A percentile compares a stretch with the other conserved stretches of the same genome.
Conservation (phyloP, 225 moss, liverwort and hornwort genomes). For the Pseudoscleropodium purum region DNA sequence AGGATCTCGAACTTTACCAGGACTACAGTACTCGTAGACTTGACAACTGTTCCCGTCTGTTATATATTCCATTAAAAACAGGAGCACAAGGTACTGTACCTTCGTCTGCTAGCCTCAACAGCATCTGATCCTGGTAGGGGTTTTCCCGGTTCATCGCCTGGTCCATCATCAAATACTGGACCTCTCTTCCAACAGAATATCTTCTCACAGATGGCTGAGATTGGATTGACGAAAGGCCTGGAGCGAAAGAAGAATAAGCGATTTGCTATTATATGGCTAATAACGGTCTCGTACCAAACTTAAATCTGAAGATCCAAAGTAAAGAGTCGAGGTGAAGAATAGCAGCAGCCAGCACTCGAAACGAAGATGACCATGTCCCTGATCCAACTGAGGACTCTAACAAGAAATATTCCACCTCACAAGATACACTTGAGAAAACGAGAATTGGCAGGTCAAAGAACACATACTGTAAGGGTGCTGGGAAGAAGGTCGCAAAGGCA, state of each 20-base stretch:
- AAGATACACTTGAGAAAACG: neutral
- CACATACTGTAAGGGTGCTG: slow-evolving; percentile 48
- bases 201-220: slow-evolving; percentile 38
- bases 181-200: slow-evolving; percentile 33
- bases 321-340: neutral
- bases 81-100: slow-evolving; percentile 3
- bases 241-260: neutral
- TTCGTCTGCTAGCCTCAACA: slow-evolving; percentile 52
- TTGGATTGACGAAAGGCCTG: slow-evolving; percentile 35
- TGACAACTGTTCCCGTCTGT: neutral
- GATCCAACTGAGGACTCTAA: neutral
- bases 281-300: neutral
- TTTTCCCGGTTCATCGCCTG: slow-evolving; percentile 30
- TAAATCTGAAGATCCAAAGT: neutral
- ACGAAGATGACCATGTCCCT: neutral
- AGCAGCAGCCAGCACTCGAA: neutral
- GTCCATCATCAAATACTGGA: slow-evolving; percentile 16
- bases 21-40: neutral
- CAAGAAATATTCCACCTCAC: neutral
- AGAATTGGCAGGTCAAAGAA: neutral
- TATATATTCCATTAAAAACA: neutral
- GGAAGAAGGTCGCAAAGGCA: slow-evolving; percentile 77
- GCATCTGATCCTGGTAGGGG: slow-evolving; percentile 61
- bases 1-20: neutral
- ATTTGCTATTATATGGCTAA: neutral